A percentile compares a stretch with the other conserved stretches of the same genome.
These are phyloP conservation scores for Fomitopsis betulina DNA, from an alignment of 1,284 basidiomycete species.

Conservation along the genomic window DNA sequence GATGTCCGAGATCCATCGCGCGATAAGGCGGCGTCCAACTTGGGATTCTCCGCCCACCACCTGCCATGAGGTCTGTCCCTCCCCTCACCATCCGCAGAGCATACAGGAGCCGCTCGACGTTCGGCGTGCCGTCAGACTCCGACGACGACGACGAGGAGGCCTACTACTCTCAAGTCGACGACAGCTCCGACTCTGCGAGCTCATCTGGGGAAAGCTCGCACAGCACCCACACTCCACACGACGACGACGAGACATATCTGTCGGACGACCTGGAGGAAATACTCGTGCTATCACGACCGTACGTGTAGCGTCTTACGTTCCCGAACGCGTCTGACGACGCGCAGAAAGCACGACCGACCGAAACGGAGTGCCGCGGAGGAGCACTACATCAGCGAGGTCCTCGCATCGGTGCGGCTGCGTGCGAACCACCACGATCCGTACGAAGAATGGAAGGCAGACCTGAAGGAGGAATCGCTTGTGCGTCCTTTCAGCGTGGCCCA, in stretches of 20 bases:
- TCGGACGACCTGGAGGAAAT: conserved; percentile 33
- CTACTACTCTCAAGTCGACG: conserved; percentile 20
- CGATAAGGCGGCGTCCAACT: too few species aligned
- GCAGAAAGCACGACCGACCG: conserved; percentile 16
- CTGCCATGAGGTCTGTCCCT: conserved; percentile 40
- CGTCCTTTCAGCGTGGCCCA: conserved; percentile 25
- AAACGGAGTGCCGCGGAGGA: conserved; percentile 38
- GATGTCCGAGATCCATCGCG: too few species aligned
- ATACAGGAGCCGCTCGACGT: conserved; percentile 42
- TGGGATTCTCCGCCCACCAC: conserved; percentile 36
- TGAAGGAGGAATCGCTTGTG: conserved; percentile 67
- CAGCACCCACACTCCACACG: too few species aligned
- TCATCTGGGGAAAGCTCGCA: conserved; percentile 15
- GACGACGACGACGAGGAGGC: conserved; percentile 37
- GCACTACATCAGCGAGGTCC: conserved; percentile 56
- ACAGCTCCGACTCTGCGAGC: conserved; percentile 34
- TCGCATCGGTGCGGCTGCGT: conserved; percentile 64
- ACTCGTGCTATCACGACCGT: conserved; percentile 31
- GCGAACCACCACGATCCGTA: conserved; percentile 68
- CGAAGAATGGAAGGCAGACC: conserved; percentile 72
- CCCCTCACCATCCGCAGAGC: conserved; percentile 5
- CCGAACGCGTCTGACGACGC: neutral
- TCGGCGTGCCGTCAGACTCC: conserved; percentile 50
- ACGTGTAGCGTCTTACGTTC: conserved; percentile 12
- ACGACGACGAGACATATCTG: neutral